Conservation (phyloP, 2,329 filamentous ascomycete species). For the Clonostachys rhizophaga region DNA sequence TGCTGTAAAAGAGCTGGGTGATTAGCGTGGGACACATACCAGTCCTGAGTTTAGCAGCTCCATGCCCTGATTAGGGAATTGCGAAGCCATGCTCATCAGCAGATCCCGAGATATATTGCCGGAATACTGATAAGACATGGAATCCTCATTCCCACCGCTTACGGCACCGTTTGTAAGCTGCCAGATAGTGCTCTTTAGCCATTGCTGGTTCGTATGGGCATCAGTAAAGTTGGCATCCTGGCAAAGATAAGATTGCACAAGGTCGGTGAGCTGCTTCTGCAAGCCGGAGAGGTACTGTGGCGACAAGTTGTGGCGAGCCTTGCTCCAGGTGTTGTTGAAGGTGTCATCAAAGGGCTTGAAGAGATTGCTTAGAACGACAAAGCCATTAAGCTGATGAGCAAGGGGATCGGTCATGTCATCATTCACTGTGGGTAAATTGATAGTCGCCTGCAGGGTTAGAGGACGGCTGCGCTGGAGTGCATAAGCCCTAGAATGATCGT, state of each 20-base stretch:
- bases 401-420: constrained; percentile 56
- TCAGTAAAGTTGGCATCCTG: constrained; percentile 51
- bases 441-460: constrained; percentile 64
- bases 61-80: constrained; percentile 68
- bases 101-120: constrained; percentile 56
- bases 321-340: constrained; percentile 63
- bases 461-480: constrained; percentile 67
- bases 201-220: constrained; percentile 55
- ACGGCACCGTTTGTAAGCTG: constrained; percentile 51
- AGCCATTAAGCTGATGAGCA: constrained; percentile 47
- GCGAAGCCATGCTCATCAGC: constrained; percentile 59
- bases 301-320: constrained; percentile 52
- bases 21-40: constrained; percentile 37
- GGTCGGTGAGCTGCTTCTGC: constrained; percentile 58
- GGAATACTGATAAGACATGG: constrained; percentile 57
- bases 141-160: constrained; percentile 37
- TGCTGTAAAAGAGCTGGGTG: not conserved
- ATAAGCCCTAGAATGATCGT: constrained; percentile 47
- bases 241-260: constrained; percentile 45
- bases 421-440: constrained; percentile 57
- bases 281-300: constrained; percentile 50
- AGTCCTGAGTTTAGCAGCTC: constrained; percentile 72
- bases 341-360: constrained; percentile 64
- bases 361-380: constrained; percentile 56
- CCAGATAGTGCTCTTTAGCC: constrained; percentile 62